A percentile compares a stretch with the other conserved stretches of the same genome.
These are phyloP conservation scores for Hypoxylon rickii DNA, from an alignment of 495 filamentous ascomycete species.

Conservation along the genomic window DNA sequence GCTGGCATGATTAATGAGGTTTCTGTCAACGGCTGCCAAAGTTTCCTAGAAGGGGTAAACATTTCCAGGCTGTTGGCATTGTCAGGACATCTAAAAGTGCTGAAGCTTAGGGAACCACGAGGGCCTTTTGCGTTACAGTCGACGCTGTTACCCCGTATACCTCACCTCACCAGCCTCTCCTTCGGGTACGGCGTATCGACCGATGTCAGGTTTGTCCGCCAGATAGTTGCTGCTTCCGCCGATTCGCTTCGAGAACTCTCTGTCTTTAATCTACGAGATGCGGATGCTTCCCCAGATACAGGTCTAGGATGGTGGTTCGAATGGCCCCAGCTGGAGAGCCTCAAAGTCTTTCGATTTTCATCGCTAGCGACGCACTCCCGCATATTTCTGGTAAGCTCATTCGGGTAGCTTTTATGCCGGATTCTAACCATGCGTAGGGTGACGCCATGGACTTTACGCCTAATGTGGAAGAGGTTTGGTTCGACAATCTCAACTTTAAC, in stretches of 20 bases:
- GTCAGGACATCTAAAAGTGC: slow-evolving; percentile 14
- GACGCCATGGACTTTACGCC: slow-evolving; percentile 12
- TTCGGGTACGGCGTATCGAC: slow-evolving; percentile 11
- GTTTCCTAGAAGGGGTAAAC: slow-evolving; percentile 1
- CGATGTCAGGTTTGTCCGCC: not conserved
- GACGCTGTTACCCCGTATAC: no score
- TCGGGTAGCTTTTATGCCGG: no score
- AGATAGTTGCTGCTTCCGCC: slow-evolving; percentile 17
- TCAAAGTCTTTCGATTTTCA: slow-evolving; percentile 25
- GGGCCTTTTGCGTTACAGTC: not conserved
- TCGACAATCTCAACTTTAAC: slow-evolving; percentile 9
- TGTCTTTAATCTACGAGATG: slow-evolving; percentile 11
- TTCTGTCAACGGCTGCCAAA: slow-evolving; percentile 7
- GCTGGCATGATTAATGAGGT: slow-evolving; percentile 17
- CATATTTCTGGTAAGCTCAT: no score
- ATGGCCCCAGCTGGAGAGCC: slow-evolving; percentile 27
- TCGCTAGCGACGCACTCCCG: no score
- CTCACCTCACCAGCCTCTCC: slow-evolving; percentile 17
- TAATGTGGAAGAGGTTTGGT: slow-evolving; percentile 33
- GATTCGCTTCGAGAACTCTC: slow-evolving; percentile 30
- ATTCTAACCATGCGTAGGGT: slow-evolving; percentile 19
- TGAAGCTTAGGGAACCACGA: slow-evolving; percentile 16
- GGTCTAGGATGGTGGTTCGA: not conserved
- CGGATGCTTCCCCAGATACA: no score
- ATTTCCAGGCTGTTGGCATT: not conserved